phyloP scores from a whole-genome alignment of 2,329 filamentous ascomycete genomes.

The Diaporthe australafricana region DNA sequence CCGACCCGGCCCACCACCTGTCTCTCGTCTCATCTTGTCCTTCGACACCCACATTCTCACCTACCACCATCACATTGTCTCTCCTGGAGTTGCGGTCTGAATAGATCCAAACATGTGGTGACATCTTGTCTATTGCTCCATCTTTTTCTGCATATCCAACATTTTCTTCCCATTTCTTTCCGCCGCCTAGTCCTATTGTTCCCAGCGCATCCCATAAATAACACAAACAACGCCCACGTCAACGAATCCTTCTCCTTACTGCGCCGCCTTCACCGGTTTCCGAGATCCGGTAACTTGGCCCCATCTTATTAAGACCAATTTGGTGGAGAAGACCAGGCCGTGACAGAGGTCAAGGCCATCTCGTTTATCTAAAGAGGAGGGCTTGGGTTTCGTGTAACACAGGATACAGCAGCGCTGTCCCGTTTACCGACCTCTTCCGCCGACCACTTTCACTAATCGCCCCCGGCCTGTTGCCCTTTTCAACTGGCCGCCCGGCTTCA shows the following conservation, averaged over 20 bases:
- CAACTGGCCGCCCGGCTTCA: conserved; percentile 21
- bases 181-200: conserved; percentile 29
- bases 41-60: conserved; percentile 28
- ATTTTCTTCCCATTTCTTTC: conserved; percentile 29
- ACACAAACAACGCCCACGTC: conserved; percentile 23
- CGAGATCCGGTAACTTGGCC: conserved; percentile 10
- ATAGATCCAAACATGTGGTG: conserved; percentile 38
- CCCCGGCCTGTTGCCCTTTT: conserved; percentile 14
- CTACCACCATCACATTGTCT: conserved; percentile 30
- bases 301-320: conserved; percentile 23
- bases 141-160: conserved; percentile 31
- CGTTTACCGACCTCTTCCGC: conserved; percentile 35
- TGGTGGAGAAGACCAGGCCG: conserved; percentile 38
- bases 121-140: conserved; percentile 33
- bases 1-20: conserved; percentile 35
- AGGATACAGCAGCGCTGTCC: conserved; percentile 68
- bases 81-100: conserved; percentile 34
- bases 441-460: conserved; percentile 24
- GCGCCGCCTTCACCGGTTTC: conserved; percentile 23
- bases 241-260: conserved; percentile 33
- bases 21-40: conserved; percentile 35
- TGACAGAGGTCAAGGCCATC: conserved; percentile 10
- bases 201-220: conserved; percentile 33
- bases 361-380: conserved; percentile 30
- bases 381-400: conserved; percentile 40